Percentiles rank a stretch among this genome's conserved stretches.
Evolutionary conservation across 768 basidiomycete genomes (phyloP).

Genomic region (Galerina sulciceps): DNA sequence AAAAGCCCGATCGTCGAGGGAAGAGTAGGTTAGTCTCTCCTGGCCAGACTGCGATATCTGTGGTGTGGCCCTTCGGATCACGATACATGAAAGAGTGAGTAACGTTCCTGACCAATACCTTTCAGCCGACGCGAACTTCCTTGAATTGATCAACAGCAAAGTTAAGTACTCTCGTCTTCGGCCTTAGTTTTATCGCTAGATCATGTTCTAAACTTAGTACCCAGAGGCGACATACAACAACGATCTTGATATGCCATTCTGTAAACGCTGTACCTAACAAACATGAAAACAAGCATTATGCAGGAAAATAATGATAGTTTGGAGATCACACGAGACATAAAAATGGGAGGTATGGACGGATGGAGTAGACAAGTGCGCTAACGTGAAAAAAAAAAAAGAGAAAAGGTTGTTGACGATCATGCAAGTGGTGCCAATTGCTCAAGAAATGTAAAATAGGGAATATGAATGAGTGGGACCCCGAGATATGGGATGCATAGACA

Average conservation of each 20-base stretch:
- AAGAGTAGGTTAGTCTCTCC: no score
- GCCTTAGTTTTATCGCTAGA: no score
- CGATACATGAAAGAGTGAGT: no score
- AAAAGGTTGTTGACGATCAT: neutral
- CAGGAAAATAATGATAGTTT: conserved; percentile 16
- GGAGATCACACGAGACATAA: conserved; percentile 6
- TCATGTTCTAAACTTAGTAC: no score
- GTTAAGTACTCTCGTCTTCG: no score
- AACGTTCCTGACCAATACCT: no score
- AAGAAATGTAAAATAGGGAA: conserved; percentile 10
- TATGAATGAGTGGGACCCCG: conserved; percentile 8
- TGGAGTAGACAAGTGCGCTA: conserved; percentile 1
- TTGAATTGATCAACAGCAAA: no score
- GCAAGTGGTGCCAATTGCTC: neutral
- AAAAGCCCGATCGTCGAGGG: neutral
- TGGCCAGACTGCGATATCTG: no score
- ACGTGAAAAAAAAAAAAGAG: neutral
- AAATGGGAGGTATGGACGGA: conserved; percentile 8
- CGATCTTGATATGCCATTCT: neutral
- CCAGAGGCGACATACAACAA: neutral
- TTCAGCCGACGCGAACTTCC: no score
- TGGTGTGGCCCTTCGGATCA: no score
- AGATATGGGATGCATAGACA: conserved; percentile 14
- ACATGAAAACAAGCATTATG: conserved; percentile 7
- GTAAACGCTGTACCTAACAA: neutral